These are phyloP conservation scores for Aquilaria malaccensis DNA, from an alignment of 345 rosid genomes.

Conservation along the genomic window DNA sequence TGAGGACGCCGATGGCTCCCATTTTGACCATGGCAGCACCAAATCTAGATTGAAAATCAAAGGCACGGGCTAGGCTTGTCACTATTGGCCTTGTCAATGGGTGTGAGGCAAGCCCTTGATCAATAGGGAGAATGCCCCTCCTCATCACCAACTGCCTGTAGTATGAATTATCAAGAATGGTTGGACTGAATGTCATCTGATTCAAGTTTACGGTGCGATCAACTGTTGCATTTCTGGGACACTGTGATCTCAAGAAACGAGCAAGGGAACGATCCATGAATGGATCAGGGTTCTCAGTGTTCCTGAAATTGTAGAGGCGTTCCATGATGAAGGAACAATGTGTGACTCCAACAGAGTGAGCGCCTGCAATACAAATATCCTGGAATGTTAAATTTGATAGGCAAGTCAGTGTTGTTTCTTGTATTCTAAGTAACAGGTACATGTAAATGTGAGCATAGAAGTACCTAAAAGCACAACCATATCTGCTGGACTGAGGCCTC, in stretches of 20 bases:
- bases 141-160: conserved; percentile 18
- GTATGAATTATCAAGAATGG: conserved; percentile 19
- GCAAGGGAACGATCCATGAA: conserved; percentile 20
- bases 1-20: conserved; percentile 31
- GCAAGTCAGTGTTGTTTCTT: too few species aligned
- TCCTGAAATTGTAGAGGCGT: conserved; percentile 31
- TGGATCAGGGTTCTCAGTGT: conserved; percentile 35
- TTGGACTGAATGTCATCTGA: conserved; percentile 17
- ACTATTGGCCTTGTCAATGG: conserved; percentile 21
- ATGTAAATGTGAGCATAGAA: neutral
- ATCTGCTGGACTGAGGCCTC: conserved; percentile 32
- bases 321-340: conserved; percentile 39
- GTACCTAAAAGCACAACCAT: conserved; percentile 62
- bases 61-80: conserved; percentile 15
- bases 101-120: conserved; percentile 24
- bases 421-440: neutral
- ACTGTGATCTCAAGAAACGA: conserved; percentile 18
- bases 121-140: conserved; percentile 29
- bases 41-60: conserved; percentile 22
- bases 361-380: conserved; percentile 19
- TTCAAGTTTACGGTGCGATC: conserved; percentile 27
- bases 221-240: conserved; percentile 12
- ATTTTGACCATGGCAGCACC: conserved; percentile 40
- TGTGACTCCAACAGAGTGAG: conserved; percentile 44
- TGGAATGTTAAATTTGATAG: too few species aligned